phyloP scores from a whole-genome alignment of 2,329 filamentous ascomycete genomes.

The Phialophora macrospora region DNA sequence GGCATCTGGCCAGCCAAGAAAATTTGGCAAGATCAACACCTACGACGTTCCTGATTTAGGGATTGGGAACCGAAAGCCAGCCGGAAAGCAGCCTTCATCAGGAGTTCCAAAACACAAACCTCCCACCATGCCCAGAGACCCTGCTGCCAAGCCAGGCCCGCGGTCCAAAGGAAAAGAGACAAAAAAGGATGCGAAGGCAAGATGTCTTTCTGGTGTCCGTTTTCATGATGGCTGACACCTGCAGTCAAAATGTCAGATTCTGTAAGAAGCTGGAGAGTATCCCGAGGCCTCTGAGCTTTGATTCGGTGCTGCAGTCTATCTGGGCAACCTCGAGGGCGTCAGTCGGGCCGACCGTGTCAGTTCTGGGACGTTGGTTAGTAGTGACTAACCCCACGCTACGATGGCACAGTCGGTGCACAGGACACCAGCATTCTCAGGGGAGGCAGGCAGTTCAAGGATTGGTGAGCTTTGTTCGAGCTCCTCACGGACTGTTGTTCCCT shows the following conservation, averaged over 20 bases:
- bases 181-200: slow-evolving; percentile 2
- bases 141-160: neutral
- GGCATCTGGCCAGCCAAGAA: neutral
- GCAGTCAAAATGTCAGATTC: slow-evolving; percentile 4
- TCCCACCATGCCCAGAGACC: neutral
- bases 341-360: neutral
- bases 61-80: neutral
- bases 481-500: neutral
- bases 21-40: neutral
- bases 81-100: neutral
- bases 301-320: neutral
- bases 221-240: neutral
- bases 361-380: neutral
- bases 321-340: neutral
- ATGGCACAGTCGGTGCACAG: too few species aligned
- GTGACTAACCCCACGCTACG: neutral
- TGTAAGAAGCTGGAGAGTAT: slow-evolving; percentile 1
- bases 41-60: neutral
- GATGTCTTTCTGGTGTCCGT: neutral
- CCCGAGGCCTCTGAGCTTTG: neutral
- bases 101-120: neutral
- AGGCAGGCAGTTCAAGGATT: neutral
- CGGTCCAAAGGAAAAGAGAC: neutral
- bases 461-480: too few species aligned
- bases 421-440: neutral